A percentile compares a stretch with the other conserved stretches of the same genome.
phyloP scores from a whole-genome alignment of 208 protist species.

The Trypanosoma boissoni region DNA sequence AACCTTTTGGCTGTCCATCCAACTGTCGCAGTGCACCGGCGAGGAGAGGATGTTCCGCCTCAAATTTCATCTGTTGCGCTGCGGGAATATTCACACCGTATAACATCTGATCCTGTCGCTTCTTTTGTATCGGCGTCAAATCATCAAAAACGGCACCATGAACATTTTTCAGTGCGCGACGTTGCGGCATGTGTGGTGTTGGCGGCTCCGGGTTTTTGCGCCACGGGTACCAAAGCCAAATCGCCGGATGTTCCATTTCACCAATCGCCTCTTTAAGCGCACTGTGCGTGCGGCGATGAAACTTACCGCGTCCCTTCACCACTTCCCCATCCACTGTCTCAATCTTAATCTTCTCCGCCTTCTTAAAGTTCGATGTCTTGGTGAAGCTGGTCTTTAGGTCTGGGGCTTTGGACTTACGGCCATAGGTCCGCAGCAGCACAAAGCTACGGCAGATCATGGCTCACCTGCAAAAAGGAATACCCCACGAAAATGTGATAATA shows the following conservation, averaged over 20 bases:
- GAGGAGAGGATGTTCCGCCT: conserved; percentile 84
- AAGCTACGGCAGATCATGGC: conserved; percentile 44
- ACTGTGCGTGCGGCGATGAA: conserved; percentile 79
- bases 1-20: conserved; percentile 80
- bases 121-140: conserved; percentile 83
- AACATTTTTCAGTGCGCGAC: conserved; percentile 86
- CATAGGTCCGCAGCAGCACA: conserved; percentile 43
- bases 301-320: conserved; percentile 79
- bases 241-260: conserved; percentile 87
- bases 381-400: conserved; percentile 76
- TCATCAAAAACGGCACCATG: conserved; percentile 84
- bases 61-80: conserved; percentile 74
- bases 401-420: conserved; percentile 57
- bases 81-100: conserved; percentile 86
- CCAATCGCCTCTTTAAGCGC: conserved; percentile 76
- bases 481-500: background rate
- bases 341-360: conserved; percentile 67
- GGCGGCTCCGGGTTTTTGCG: conserved; percentile 90
- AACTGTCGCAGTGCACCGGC: conserved; percentile 64
- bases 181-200: conserved; percentile 84
- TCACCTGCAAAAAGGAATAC: background rate
- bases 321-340: conserved; percentile 79
- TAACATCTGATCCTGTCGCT: conserved; percentile 87
- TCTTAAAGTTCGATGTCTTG: conserved; percentile 78
- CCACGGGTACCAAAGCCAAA: conserved; percentile 93